Percentiles rank a stretch among this genome's conserved stretches.
phyloP scores from a whole-genome alignment of 805 yeast species.

The Sugiyamaella chiloensis region DNA sequence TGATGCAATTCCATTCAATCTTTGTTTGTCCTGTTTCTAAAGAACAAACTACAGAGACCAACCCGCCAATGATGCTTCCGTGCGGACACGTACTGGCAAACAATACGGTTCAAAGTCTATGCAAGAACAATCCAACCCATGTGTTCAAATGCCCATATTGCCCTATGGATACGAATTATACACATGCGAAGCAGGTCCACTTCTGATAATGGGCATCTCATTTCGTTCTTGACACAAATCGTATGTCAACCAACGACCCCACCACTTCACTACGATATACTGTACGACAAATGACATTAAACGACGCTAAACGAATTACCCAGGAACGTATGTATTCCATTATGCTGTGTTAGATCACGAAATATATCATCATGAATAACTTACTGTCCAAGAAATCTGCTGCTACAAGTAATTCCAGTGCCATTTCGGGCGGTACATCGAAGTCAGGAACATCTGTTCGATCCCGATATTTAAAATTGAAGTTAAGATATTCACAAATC shows the following conservation, averaged over 20 bases:
- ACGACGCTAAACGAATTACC: too few species aligned
- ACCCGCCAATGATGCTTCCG: slow-evolving; percentile 62
- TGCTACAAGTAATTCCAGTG: slow-evolving; percentile 84
- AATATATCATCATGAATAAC: slow-evolving; percentile 7
- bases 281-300: too few species aligned
- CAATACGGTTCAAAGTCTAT: slow-evolving; percentile 49
- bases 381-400: slow-evolving; percentile 74
- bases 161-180: slow-evolving; percentile 46
- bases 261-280: too few species aligned
- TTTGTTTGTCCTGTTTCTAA: slow-evolving; percentile 71
- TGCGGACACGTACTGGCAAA: slow-evolving; percentile 63
- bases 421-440: slow-evolving; percentile 90
- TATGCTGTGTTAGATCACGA: slow-evolving; percentile 4
- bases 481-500: slow-evolving; percentile 81
- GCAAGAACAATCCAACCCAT: slow-evolving; percentile 39
- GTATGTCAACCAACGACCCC: too few species aligned
- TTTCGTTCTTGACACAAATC: too few species aligned
- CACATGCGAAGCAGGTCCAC: slow-evolving; percentile 44
- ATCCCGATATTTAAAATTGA: slow-evolving; percentile 60
- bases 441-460: slow-evolving; percentile 72
- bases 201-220: slow-evolving; percentile 31
- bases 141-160: slow-evolving; percentile 72
- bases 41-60: slow-evolving; percentile 55
- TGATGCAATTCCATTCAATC: slow-evolving; percentile 57
- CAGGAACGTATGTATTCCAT: background rate